phyloP scores from a whole-genome alignment of 2,329 filamentous ascomycete genomes.

The Rugonectria rugulosa region DNA sequence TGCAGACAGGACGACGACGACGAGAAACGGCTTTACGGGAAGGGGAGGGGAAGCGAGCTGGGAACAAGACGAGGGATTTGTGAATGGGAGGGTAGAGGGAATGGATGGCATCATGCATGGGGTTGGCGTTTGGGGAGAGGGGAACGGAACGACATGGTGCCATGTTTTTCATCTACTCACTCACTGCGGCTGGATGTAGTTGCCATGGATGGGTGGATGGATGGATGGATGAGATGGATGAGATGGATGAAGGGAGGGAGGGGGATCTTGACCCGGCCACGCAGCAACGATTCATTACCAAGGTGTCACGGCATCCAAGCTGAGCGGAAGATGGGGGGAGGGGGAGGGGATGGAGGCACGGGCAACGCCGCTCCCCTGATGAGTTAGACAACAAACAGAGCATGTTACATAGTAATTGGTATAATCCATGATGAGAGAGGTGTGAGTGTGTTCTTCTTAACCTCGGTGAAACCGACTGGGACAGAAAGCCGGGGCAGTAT shows the following conservation, averaged over 20 bases:
- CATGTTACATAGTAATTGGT: not conserved
- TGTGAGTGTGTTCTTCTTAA: no score
- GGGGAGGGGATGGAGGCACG: not conserved
- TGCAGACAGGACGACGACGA: not conserved
- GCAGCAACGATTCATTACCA: not conserved
- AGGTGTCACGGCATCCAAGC: no score
- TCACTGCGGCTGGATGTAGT: slow-evolving; percentile 8
- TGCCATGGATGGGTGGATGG: not conserved
- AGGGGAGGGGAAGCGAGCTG: not conserved
- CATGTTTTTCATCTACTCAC: slow-evolving; percentile 11
- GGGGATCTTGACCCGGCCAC: not conserved
- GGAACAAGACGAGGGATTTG: slow-evolving; percentile 13
- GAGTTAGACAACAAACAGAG: not conserved
- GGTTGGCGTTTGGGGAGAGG: slow-evolving; percentile 9
- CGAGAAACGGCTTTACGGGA: not conserved
- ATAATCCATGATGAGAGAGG: no score
- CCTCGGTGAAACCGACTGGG: slow-evolving; percentile 36
- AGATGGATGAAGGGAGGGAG: no score
- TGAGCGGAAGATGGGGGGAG: no score
- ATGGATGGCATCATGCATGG: slow-evolving; percentile 30
- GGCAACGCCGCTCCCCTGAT: not conserved
- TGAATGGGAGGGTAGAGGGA: slow-evolving; percentile 10
- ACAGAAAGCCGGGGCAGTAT: slow-evolving; percentile 9
- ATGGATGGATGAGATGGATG: not conserved
- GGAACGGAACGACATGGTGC: slow-evolving; percentile 21